Evolutionary conservation across 2,329 filamentous ascomycete genomes (phyloP).

Genomic region (Colletotrichum cordylinicola): DNA sequence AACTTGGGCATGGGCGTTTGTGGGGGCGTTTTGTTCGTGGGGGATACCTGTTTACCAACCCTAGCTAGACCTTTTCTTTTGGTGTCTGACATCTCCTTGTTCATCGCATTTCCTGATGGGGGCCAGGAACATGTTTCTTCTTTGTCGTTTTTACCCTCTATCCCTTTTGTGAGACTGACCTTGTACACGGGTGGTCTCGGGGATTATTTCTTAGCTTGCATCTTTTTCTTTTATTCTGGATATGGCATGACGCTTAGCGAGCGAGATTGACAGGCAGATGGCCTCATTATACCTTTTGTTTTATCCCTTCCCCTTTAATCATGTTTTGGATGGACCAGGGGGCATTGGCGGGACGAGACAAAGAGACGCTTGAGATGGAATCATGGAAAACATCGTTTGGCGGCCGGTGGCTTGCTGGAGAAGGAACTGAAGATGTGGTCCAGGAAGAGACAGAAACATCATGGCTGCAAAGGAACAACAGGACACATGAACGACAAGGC

Average conservation of each 20-base stretch:
- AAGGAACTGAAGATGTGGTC: neutral
- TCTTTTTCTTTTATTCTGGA: neutral
- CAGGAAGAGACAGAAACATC: neutral
- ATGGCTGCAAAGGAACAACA: neutral
- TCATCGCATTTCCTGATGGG: neutral
- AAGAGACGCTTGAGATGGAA: neutral
- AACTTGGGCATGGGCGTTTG: slow-evolving; percentile 3
- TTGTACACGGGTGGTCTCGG: neutral
- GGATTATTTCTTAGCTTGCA: neutral
- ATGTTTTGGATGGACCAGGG: neutral
- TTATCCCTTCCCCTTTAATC: neutral
- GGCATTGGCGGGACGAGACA: neutral
- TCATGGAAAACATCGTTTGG: neutral
- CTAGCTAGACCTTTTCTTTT: neutral
- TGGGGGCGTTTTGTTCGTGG: neutral
- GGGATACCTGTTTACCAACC: neutral
- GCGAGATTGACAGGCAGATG: neutral
- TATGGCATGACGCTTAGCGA: neutral
- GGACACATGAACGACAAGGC: neutral
- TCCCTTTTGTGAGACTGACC: neutral
- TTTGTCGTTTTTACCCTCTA: neutral
- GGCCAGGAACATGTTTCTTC: neutral
- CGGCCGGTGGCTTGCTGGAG: neutral
- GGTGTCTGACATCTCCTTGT: neutral
- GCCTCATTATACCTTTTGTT: neutral